Percentiles rank a stretch among this genome's conserved stretches.
Conservation (phyloP, 495 filamentous ascomycete genomes). For the Trichoderma virens region DNA sequence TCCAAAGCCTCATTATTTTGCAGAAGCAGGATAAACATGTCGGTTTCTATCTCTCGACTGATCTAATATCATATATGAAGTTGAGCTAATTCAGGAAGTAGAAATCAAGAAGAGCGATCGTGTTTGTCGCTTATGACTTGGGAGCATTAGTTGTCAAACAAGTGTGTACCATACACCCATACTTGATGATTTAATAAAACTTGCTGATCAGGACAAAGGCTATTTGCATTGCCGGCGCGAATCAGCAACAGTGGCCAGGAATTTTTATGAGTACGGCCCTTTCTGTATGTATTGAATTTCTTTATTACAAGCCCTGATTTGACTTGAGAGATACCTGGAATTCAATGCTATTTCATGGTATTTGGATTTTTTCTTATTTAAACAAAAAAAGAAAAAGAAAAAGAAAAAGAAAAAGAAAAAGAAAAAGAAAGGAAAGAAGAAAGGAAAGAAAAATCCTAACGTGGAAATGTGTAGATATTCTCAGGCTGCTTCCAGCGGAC, state of each 20-base stretch:
- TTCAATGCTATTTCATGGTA: too few relatives aligned
- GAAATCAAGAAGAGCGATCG: background rate
- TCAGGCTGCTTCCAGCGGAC: background rate
- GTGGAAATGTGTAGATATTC: background rate
- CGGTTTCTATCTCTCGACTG: too few relatives aligned
- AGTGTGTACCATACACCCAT: background rate
- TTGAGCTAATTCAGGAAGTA: background rate
- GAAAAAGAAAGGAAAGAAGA: too few relatives aligned
- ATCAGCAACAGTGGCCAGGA: background rate
- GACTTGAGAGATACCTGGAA: background rate
- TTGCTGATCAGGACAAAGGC: background rate
- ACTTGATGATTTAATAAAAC: background rate
- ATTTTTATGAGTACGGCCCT: background rate
- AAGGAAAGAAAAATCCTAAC: too few relatives aligned
- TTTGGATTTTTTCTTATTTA: too few relatives aligned
- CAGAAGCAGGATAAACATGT: background rate
- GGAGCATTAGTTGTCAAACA: background rate
- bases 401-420: too few relatives aligned
- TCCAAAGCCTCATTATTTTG: background rate
- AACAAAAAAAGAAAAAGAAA: too few relatives aligned
- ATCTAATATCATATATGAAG: too few relatives aligned
- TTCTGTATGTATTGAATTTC: background rate
- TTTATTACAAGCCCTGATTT: background rate
- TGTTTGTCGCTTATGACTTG: background rate
- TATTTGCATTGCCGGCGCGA: background rate